These are phyloP conservation scores for Trametes cingulata DNA, from an alignment of 768 basidiomycete species.

Conservation along the genomic window DNA sequence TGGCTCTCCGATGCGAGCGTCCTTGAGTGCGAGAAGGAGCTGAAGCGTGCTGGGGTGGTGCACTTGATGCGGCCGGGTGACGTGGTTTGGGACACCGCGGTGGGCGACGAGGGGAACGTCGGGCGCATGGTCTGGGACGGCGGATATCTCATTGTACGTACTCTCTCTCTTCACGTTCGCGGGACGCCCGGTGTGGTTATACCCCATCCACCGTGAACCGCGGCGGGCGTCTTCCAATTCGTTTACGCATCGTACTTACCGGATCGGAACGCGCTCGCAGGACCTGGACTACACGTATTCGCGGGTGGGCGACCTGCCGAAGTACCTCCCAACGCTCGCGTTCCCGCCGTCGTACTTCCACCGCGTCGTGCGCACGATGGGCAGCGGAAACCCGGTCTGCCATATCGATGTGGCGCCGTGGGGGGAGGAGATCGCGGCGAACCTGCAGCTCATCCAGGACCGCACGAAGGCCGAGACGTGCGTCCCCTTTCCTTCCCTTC, in stretches of 20 bases:
- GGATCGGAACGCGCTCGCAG: constrained; percentile 43
- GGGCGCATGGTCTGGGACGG: constrained; percentile 89
- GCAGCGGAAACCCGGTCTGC: constrained; percentile 48
- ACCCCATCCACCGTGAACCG: too few species aligned
- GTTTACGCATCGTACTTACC: not conserved
- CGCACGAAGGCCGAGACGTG: constrained; percentile 79
- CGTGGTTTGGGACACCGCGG: constrained; percentile 85
- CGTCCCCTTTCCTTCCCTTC: constrained; percentile 32
- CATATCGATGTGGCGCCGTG: constrained; percentile 78
- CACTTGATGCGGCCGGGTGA: constrained; percentile 72
- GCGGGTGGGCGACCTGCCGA: constrained; percentile 71
- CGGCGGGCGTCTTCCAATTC: too few species aligned
- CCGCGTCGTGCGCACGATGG: constrained; percentile 65
- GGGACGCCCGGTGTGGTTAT: too few species aligned
- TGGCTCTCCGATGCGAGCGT: constrained; percentile 85
- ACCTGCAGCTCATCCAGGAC: constrained; percentile 77
- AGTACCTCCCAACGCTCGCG: constrained; percentile 76
- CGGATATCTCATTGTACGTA: constrained; percentile 77
- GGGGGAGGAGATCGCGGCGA: constrained; percentile 73
- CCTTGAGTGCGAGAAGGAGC: constrained; percentile 79
- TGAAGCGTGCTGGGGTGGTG: constrained; percentile 65
- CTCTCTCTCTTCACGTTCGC: not conserved
- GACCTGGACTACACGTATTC: constrained; percentile 87
- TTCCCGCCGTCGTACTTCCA: constrained; percentile 91
- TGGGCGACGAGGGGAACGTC: constrained; percentile 82